Evolutionary conservation across 2,329 filamentous ascomycete genomes (phyloP).

Genomic region (Fusarium circinatum): DNA sequence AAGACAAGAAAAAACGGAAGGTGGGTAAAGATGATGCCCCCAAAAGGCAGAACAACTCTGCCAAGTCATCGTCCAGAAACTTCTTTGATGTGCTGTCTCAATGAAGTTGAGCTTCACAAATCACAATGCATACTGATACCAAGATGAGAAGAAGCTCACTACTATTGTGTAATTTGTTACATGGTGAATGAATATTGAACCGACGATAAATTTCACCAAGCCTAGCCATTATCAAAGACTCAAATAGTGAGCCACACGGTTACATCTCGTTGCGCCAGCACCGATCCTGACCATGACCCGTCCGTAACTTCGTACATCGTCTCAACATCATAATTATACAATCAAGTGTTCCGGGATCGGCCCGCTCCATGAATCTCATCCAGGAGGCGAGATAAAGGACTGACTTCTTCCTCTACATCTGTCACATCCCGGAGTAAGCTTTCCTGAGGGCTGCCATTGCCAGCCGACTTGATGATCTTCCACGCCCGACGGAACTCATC

Average conservation of each 20-base stretch:
- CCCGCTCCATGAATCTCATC: constrained; percentile 49
- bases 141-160: background rate
- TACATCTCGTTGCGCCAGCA: constrained; percentile 14
- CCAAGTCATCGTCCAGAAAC: constrained; percentile 29
- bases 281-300: background rate
- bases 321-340: constrained; percentile 20
- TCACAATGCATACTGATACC: background rate
- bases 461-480: constrained; percentile 70
- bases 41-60: background rate
- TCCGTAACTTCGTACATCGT: constrained; percentile 17
- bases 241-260: background rate
- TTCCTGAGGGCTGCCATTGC: constrained; percentile 55
- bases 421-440: constrained; percentile 65
- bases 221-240: background rate
- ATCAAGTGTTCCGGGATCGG: constrained; percentile 10
- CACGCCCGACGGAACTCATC: constrained; percentile 87
- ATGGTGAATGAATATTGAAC: background rate
- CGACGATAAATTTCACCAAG: background rate
- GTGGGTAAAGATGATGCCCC: constrained; percentile 1
- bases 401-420: constrained; percentile 35
- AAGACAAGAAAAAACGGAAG: constrained; percentile 28
- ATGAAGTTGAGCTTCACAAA: constrained; percentile 6
- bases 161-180: background rate
- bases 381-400: constrained; percentile 44
- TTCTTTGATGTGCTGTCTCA: constrained; percentile 41